Percentiles rank a stretch among this genome's conserved stretches.
Conservation (phyloP, 495 filamentous ascomycete genomes). For the Pyrenula aspistea region DNA sequence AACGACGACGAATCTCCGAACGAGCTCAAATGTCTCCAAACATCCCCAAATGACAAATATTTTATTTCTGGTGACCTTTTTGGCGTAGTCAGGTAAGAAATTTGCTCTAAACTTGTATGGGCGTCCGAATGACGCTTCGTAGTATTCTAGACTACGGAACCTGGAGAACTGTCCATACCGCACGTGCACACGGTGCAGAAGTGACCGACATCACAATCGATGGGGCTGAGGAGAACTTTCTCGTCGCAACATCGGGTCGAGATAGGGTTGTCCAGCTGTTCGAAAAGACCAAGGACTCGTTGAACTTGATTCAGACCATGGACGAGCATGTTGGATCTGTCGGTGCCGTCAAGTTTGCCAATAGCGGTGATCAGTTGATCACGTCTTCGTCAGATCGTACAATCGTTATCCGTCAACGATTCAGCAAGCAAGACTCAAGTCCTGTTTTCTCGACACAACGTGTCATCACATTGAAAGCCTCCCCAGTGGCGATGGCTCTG, state of each 20-base stretch:
- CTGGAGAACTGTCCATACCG: conserved; percentile 43
- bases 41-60: conserved; percentile 44
- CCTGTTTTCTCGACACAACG: conserved; percentile 65
- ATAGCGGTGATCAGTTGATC: conserved; percentile 56
- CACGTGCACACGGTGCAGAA: conserved; percentile 78
- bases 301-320: conserved; percentile 59
- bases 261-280: conserved; percentile 90
- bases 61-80: conserved; percentile 77
- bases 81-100: conserved; percentile 59
- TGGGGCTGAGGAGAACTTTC: conserved; percentile 17
- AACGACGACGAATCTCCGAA: conserved; percentile 53
- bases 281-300: conserved; percentile 36
- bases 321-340: conserved; percentile 70
- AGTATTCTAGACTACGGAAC: conserved; percentile 1
- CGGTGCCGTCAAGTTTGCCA: conserved; percentile 46
- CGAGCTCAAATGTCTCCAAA: conserved; percentile 59
- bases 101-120: not conserved
- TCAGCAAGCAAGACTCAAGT: conserved; percentile 50
- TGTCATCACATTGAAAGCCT: conserved; percentile 71
- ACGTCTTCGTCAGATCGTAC: conserved; percentile 87
- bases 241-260: conserved; percentile 71
- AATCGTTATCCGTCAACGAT: conserved; percentile 64
- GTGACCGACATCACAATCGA: conserved; percentile 68
- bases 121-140: not conserved
- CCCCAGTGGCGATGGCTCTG: conserved; percentile 71